These are phyloP conservation scores for Plectosphaerella sp. DNA, from an alignment of 2,329 filamentous ascomycete genomes.

Conservation along the genomic window DNA sequence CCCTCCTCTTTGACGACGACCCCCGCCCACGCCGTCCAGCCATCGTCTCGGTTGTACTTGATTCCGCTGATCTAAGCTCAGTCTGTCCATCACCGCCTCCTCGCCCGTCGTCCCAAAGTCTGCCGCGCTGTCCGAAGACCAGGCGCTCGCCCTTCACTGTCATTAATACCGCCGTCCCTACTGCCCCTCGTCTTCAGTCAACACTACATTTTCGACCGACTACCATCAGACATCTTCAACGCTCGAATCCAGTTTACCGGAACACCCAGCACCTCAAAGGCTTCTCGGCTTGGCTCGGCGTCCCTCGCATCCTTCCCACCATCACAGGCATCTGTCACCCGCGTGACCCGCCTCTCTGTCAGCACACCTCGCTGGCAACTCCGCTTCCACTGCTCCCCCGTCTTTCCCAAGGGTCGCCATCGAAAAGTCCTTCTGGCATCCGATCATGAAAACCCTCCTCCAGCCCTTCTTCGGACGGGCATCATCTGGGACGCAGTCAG, in stretches of 20 bases:
- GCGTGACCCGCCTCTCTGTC: not conserved
- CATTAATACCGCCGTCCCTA: too few species aligned
- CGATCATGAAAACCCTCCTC: not conserved
- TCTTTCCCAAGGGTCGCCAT: not conserved
- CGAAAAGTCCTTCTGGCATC: not conserved
- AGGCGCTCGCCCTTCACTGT: too few species aligned
- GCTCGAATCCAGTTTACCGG: too few species aligned
- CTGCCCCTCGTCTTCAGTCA: too few species aligned
- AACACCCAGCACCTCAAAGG: too few species aligned
- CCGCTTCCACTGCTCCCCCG: not conserved
- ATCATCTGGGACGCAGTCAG: not conserved
- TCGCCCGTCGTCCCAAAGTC: not conserved
- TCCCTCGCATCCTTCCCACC: not conserved
- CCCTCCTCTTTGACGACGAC: not conserved
- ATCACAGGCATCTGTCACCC: not conserved
- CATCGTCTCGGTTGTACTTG: not conserved
- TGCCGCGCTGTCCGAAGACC: not conserved
- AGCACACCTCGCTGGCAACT: not conserved
- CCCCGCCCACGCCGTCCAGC: not conserved
- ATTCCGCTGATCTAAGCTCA: not conserved
- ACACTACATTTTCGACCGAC: too few species aligned
- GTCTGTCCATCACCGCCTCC: not conserved
- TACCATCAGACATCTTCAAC: too few species aligned
- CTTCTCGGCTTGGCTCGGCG: not conserved
- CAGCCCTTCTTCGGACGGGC: not conserved